These are phyloP conservation scores for Candida tropicalis DNA, from an alignment of 1,139 yeast genomes.

Conservation along the genomic window DNA sequence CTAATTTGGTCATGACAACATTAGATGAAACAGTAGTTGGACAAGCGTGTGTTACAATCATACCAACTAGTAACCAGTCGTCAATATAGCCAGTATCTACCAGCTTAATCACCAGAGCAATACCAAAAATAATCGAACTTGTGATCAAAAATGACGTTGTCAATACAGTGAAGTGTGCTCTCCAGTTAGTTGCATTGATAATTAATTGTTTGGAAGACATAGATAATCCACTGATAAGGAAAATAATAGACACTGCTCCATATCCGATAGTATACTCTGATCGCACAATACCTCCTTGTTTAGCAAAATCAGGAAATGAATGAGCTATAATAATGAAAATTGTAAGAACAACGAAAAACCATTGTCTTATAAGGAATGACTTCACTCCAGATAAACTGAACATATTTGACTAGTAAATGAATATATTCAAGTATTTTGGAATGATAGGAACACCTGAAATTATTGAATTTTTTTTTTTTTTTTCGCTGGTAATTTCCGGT, in stretches of 20 bases:
- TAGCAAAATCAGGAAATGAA: conserved; percentile 79
- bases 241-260: conserved; percentile 85
- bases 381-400: no score
- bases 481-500: no score
- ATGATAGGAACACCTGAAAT: no score
- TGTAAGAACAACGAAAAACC: conserved; percentile 79
- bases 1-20: conserved; percentile 86
- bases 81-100: conserved; percentile 62
- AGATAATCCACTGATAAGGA: conserved; percentile 76
- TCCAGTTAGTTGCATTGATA: conserved; percentile 69
- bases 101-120: conserved; percentile 65
- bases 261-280: conserved; percentile 79
- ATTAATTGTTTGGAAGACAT: conserved; percentile 66
- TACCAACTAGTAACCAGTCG: conserved; percentile 75
- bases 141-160: conserved; percentile 73
- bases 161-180: conserved; percentile 77
- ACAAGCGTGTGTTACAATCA: conserved; percentile 80
- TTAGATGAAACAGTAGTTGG: conserved; percentile 92
- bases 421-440: not conserved
- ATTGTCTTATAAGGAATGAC: conserved; percentile 44
- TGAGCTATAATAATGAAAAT: conserved; percentile 74
- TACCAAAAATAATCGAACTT: conserved; percentile 72
- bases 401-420: no score
- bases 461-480: no score
- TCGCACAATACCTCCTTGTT: conserved; percentile 75